phyloP scores from a whole-genome alignment of 2,329 filamentous ascomycete genomes.

The Leptographium procerum region DNA sequence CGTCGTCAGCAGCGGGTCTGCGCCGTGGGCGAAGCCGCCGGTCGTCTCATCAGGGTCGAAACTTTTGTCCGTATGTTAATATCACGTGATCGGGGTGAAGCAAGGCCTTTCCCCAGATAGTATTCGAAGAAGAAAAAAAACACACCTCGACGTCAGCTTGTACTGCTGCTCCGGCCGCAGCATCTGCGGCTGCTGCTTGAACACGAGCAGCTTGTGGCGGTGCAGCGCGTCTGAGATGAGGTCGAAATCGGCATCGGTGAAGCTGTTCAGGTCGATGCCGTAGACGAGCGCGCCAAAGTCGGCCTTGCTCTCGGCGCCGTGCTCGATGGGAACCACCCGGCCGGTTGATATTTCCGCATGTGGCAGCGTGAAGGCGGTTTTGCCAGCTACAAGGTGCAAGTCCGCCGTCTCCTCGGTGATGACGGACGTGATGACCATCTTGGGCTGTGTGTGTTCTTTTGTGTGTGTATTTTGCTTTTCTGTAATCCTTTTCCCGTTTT shows the following conservation, averaged over 20 bases:
- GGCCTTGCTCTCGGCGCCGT: slow-evolving; percentile 18
- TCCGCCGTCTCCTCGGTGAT: slow-evolving; percentile 12
- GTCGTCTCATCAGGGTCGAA: slow-evolving; percentile 24
- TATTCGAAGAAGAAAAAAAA: too few relatives aligned
- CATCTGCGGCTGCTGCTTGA: slow-evolving; percentile 24
- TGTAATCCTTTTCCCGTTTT: too few relatives aligned
- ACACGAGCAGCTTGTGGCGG: slow-evolving; percentile 24
- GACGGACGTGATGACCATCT: slow-evolving; percentile 17
- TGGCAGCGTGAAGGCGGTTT: slow-evolving; percentile 14
- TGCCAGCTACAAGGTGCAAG: slow-evolving; percentile 5
- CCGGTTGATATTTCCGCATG: slow-evolving; percentile 16
- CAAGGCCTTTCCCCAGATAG: too few relatives aligned
- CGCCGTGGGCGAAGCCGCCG: slow-evolving; percentile 25
- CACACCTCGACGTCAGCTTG: slow-evolving; percentile 17
- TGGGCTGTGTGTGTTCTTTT: not conserved
- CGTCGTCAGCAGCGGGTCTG: slow-evolving; percentile 17
- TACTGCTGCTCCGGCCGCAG: slow-evolving; percentile 23
- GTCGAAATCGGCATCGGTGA: slow-evolving; percentile 21
- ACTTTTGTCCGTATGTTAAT: slow-evolving; percentile 8
- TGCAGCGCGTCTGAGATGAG: slow-evolving; percentile 22
- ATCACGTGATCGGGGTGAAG: not conserved
- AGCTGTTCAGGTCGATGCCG: slow-evolving; percentile 24
- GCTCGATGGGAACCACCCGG: slow-evolving; percentile 17
- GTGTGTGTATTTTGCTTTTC: not conserved
- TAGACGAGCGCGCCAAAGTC: slow-evolving; percentile 24